Evolutionary conservation across 2,329 filamentous ascomycete species (phyloP).

Genomic region (Penicillium frequentans): DNA sequence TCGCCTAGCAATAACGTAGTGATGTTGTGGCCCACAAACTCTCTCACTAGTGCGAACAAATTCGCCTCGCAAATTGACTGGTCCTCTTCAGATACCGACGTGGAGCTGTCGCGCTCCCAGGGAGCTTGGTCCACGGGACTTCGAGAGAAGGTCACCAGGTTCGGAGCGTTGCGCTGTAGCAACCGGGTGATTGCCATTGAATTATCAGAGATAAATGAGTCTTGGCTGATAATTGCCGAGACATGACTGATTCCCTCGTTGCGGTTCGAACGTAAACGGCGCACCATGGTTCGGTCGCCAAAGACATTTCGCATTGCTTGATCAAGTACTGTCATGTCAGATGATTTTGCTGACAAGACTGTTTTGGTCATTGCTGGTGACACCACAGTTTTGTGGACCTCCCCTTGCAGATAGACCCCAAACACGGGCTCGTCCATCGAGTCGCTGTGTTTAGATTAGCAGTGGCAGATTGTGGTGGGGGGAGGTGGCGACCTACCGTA

Average conservation of each 20-base stretch:
- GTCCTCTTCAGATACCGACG: conserved; percentile 43
- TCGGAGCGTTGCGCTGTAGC: conserved; percentile 50
- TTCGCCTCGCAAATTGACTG: conserved; percentile 52
- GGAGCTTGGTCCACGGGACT: conserved; percentile 61
- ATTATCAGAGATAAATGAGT: conserved; percentile 47
- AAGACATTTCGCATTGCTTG: conserved; percentile 44
- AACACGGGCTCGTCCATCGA: conserved; percentile 45
- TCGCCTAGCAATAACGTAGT: conserved; percentile 54
- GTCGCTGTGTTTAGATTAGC: conserved; percentile 30
- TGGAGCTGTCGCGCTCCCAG: conserved; percentile 59
- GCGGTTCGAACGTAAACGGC: conserved; percentile 33
- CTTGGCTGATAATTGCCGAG: conserved; percentile 45
- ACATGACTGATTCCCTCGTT: conserved; percentile 40
- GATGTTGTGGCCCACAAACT: conserved; percentile 55
- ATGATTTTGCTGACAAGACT: conserved; percentile 35
- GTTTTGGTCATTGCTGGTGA: conserved; percentile 49
- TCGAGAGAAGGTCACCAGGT: conserved; percentile 59
- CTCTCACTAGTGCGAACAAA: conserved; percentile 54
- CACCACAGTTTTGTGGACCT: conserved; percentile 52
- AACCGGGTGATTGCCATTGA: conserved; percentile 38
- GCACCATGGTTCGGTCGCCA: conserved; percentile 40
- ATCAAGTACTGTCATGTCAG: conserved; percentile 31
- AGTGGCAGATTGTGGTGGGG: not conserved
- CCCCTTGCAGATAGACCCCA: conserved; percentile 51
- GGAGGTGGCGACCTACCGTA: conserved; percentile 35